These are phyloP conservation scores for Pythium chondricola DNA, from an alignment of 352 stramenopile genomes.

Conservation along the genomic window DNA sequence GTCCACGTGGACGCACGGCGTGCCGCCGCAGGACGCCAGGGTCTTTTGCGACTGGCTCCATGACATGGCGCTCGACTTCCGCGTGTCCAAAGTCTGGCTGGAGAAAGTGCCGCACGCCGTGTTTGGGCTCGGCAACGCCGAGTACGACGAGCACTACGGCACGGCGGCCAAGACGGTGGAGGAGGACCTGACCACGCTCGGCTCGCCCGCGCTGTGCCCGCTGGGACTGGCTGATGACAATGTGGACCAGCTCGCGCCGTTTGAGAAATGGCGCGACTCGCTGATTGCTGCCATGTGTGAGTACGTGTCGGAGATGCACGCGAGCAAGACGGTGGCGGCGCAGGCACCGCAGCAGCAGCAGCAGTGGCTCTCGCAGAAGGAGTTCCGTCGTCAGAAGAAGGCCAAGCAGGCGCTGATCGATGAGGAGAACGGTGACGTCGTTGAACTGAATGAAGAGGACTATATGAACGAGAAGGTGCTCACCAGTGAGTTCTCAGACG, in stretches of 20 bases:
- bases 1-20: constrained; percentile 81
- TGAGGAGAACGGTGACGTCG: constrained; percentile 37
- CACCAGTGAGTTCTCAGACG: constrained; percentile 60
- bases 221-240: constrained; percentile 78
- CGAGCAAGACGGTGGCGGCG: constrained; percentile 11
- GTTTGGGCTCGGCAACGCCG: constrained; percentile 81
- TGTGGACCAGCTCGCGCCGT: constrained; percentile 76
- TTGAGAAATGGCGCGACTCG: constrained; percentile 78
- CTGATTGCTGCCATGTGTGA: constrained; percentile 75
- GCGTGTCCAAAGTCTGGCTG: constrained; percentile 80
- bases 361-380: constrained; percentile 75
- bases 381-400: constrained; percentile 81
- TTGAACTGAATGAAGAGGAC: constrained; percentile 79
- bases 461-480: constrained; percentile 83
- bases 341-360: constrained; percentile 6
- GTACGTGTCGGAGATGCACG: constrained; percentile 41
- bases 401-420: constrained; percentile 54
- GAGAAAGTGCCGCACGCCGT: constrained; percentile 64
- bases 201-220: constrained; percentile 50
- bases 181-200: constrained; percentile 46
- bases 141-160: constrained; percentile 86
- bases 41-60: constrained; percentile 84
- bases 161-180: constrained; percentile 76
- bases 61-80: constrained; percentile 88
- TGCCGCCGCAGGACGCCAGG: constrained; percentile 63